Conservation (phyloP, 2,329 filamentous ascomycete species). For the Ophiostoma sp. region DNA sequence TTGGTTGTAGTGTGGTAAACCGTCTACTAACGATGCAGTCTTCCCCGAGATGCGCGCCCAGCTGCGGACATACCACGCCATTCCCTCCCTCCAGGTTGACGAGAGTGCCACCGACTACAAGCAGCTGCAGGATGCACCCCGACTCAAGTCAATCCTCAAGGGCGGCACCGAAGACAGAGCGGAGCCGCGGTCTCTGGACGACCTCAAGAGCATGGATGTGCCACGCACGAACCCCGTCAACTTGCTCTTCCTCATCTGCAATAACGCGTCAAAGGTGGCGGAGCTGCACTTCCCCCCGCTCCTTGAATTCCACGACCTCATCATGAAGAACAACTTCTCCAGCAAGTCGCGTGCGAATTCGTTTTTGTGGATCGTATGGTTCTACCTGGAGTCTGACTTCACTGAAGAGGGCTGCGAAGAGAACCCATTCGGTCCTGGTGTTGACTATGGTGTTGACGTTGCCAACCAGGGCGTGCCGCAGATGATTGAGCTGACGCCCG, state of each 20-base stretch:
- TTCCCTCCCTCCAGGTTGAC: constrained; percentile 89
- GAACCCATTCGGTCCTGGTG: constrained; percentile 79
- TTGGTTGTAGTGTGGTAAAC: background rate
- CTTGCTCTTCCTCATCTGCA: constrained; percentile 88
- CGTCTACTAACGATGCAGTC: constrained; percentile 51
- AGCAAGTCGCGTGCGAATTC: constrained; percentile 79
- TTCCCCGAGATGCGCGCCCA: constrained; percentile 99
- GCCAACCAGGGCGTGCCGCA: constrained; percentile 65
- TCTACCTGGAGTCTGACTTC: constrained; percentile 95
- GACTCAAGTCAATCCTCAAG: constrained; percentile 94
- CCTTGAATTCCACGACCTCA: constrained; percentile 90
- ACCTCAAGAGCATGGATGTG: constrained; percentile 63
- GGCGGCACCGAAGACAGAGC: constrained; percentile 85
- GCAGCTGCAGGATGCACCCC: constrained; percentile 90
- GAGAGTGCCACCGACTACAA: constrained; percentile 97
- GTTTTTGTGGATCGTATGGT: constrained; percentile 98
- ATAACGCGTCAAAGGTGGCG: constrained; percentile 84
- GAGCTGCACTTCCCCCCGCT: constrained; percentile 83
- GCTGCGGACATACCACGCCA: constrained; percentile 93
- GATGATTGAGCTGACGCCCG: constrained; percentile 59
- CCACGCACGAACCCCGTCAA: constrained; percentile 93
- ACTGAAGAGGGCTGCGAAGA: constrained; percentile 78
- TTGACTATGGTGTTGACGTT: constrained; percentile 59
- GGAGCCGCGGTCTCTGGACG: constrained; percentile 77
- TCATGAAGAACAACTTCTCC: constrained; percentile 81